Evolutionary conservation across 2,329 filamentous ascomycete genomes (phyloP).

Genomic region (Colletotrichum theobromicola): DNA sequence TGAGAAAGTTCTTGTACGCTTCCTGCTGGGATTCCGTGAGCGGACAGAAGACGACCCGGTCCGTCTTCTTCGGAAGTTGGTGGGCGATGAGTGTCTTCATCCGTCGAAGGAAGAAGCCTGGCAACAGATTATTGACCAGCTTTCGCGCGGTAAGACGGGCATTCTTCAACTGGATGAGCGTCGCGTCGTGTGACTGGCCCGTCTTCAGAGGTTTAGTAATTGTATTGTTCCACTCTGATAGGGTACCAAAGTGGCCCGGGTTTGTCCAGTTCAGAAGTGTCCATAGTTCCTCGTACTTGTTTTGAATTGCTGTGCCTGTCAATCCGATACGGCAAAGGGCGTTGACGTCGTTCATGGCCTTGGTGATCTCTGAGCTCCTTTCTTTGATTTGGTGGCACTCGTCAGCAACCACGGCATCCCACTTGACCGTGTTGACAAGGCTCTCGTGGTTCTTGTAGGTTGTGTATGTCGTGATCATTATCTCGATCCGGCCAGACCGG

Average conservation of each 20-base stretch:
- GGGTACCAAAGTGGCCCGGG: conserved; percentile 70
- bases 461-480: conserved; percentile 92
- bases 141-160: conserved; percentile 84
- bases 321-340: conserved; percentile 90
- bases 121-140: conserved; percentile 85
- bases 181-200: conserved; percentile 93
- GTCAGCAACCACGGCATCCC: conserved; percentile 94
- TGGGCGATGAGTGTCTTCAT: conserved; percentile 93
- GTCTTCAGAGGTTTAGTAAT: conserved; percentile 82
- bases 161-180: conserved; percentile 78
- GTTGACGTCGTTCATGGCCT: conserved; percentile 89
- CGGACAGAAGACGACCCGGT: conserved; percentile 93
- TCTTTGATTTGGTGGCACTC: conserved; percentile 94
- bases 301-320: conserved; percentile 96
- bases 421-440: conserved; percentile 80
- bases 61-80: conserved; percentile 92
- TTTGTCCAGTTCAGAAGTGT: conserved; percentile 96
- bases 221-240: conserved; percentile 77
- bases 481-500: conserved; percentile 77
- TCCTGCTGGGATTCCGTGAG: conserved; percentile 80
- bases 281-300: conserved; percentile 97
- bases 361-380: conserved; percentile 74
- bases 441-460: conserved; percentile 83
- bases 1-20: conserved; percentile 85
- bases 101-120: conserved; percentile 86